These are phyloP conservation scores for Wickerhamomyces alni DNA, from an alignment of 805 yeast genomes.

Conservation along the genomic window DNA sequence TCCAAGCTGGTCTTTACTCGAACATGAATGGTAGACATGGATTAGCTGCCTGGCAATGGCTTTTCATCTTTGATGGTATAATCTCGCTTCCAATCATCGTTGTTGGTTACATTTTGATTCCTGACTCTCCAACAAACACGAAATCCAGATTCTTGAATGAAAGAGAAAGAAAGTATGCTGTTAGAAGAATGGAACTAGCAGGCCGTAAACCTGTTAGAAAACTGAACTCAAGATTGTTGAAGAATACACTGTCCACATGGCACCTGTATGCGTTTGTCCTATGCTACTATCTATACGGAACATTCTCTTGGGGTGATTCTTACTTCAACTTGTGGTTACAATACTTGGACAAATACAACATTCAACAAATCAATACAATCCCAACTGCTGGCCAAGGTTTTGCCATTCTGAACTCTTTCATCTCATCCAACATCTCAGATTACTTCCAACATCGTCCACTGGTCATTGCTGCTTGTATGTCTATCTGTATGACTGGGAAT, in stretches of 20 bases:
- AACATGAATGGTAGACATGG: conserved; percentile 35
- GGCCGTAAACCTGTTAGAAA: conserved; percentile 9
- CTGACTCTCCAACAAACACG: conserved; percentile 29
- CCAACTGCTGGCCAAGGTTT: conserved; percentile 30
- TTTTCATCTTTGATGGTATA: conserved; percentile 31
- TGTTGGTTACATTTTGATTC: conserved; percentile 35
- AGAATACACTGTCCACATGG: conserved; percentile 9
- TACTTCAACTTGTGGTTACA: conserved; percentile 28
- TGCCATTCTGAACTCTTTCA: conserved; percentile 22
- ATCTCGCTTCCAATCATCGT: conserved; percentile 31
- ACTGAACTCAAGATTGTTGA: conserved; percentile 2
- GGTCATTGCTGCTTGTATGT: conserved; percentile 18
- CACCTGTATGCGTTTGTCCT: conserved; percentile 9
- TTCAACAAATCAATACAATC: conserved; percentile 23
- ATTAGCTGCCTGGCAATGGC: conserved; percentile 40
- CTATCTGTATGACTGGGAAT: conserved; percentile 16
- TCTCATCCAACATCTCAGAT: conserved; percentile 25
- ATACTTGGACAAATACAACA: conserved; percentile 18
- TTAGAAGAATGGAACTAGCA: conserved; percentile 9
- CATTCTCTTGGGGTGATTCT: conserved; percentile 13
- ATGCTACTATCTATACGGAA: conserved; percentile 10
- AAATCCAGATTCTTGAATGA: conserved; percentile 9
- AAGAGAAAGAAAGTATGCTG: conserved; percentile 7
- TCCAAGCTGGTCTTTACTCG: conserved; percentile 41
- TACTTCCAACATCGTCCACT: conserved; percentile 24